A percentile compares a stretch with the other conserved stretches of the same genome.
phyloP scores from a whole-genome alignment of 129 eudicot species.

The Flaveria bidentis region DNA sequence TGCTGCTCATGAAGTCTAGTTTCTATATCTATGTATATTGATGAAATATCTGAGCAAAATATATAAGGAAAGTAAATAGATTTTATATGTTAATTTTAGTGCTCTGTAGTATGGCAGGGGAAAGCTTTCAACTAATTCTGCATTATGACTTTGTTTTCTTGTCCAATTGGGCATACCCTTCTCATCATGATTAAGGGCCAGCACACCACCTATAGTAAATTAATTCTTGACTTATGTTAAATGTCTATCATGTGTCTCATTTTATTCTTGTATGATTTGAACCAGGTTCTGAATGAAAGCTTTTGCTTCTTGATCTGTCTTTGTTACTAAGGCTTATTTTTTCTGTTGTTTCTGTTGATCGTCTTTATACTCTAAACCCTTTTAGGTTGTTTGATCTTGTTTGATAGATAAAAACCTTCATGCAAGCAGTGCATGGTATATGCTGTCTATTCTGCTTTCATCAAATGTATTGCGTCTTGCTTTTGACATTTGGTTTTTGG shows the following conservation, averaged over 20 bases:
- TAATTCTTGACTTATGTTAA: not conserved
- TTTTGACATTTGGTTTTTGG: constrained; percentile 11
- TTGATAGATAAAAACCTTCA: constrained; percentile 11
- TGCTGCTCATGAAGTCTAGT: constrained; percentile 12
- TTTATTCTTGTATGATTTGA: not conserved
- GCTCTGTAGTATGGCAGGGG: constrained; percentile 9
- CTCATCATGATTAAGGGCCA: constrained; percentile 15
- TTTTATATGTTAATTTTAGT: not conserved
- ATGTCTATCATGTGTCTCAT: constrained; percentile 2
- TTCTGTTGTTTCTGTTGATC: not conserved
- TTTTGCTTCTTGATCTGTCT: not conserved
- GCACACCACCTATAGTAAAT: constrained; percentile 2
- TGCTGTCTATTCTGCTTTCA: constrained; percentile 11
- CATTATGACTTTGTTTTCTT: constrained; percentile 10
- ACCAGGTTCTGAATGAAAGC: not conserved
- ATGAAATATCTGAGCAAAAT: constrained; percentile 7
- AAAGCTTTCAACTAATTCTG: constrained; percentile 8
- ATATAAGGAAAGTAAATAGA: not conserved
- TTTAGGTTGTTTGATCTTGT: not conserved
- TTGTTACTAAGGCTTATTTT: not conserved
- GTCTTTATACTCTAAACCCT: constrained; percentile 1
- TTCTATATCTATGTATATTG: not conserved
- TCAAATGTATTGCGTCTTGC: constrained; percentile 22
- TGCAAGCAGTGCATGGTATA: constrained; percentile 5
- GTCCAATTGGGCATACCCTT: constrained; percentile 8